Conservation (phyloP, 2,329 filamentous ascomycete species). For the Verticillium longisporum region DNA sequence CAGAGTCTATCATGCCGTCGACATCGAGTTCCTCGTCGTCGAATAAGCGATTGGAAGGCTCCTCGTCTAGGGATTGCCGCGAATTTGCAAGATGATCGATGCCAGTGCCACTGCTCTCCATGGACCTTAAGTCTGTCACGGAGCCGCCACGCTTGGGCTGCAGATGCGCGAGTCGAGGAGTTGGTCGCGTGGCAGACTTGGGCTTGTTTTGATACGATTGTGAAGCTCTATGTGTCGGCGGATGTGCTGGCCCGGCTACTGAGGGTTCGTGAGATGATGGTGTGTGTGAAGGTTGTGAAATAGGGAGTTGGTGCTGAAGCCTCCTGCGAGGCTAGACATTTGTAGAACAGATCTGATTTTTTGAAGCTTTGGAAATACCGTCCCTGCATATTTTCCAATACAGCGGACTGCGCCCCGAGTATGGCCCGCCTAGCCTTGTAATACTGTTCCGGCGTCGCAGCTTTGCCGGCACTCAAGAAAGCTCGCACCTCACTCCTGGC, state of each 20-base stretch:
- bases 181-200: slow-evolving; percentile 34
- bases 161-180: slow-evolving; percentile 33
- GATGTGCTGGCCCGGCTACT: slow-evolving; percentile 1
- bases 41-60: slow-evolving; percentile 50
- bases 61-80: slow-evolving; percentile 67
- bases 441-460: slow-evolving; percentile 75
- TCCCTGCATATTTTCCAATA: slow-evolving; percentile 77
- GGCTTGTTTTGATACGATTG: slow-evolving; percentile 36
- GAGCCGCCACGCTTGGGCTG: slow-evolving; percentile 37
- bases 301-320: slow-evolving; percentile 28
- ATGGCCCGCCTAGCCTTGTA: slow-evolving; percentile 75
- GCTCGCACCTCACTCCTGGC: slow-evolving; percentile 64
- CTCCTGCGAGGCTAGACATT: slow-evolving; percentile 87
- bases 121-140: slow-evolving; percentile 35
- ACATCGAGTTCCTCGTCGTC: slow-evolving; percentile 76
- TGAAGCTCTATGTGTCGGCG: slow-evolving; percentile 13
- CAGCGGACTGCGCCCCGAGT: slow-evolving; percentile 71
- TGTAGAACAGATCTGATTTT: slow-evolving; percentile 90
- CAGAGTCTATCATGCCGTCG: slow-evolving; percentile 63
- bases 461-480: slow-evolving; percentile 72
- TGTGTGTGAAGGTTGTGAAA: background rate
- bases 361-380: slow-evolving; percentile 81
- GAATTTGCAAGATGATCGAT: slow-evolving; percentile 32
- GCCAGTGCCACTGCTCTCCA: slow-evolving; percentile 28
- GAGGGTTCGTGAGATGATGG: slow-evolving; percentile 4